Conservation (phyloP, 352 stramenopile genomes). For the Detonula confervacea region DNA sequence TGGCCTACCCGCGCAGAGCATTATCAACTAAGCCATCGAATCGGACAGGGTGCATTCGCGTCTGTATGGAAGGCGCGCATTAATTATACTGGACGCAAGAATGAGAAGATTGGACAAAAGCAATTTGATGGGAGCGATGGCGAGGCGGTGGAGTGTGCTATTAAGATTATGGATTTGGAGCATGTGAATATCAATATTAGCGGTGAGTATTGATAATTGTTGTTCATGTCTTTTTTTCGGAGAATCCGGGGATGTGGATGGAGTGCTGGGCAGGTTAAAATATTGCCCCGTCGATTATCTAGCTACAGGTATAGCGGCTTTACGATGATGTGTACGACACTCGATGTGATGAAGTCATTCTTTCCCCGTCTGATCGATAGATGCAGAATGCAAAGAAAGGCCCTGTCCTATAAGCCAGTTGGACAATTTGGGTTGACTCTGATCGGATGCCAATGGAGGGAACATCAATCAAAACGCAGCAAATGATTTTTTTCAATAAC, state of each 20-base stretch:
- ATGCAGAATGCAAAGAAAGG: too few species aligned
- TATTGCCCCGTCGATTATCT: too few species aligned
- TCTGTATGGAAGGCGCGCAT: constrained; percentile 94
- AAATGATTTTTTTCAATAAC: too few species aligned
- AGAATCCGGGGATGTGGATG: too few species aligned
- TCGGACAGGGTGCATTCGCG: constrained; percentile 95
- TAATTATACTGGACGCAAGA: constrained; percentile 57
- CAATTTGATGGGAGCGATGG: constrained; percentile 73
- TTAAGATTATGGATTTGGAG: constrained; percentile 99
- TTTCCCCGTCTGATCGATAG: too few species aligned
- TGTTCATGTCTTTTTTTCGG: too few species aligned
- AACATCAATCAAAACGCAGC: too few species aligned
- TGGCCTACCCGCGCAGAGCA: constrained; percentile 68
- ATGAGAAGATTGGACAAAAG: constrained; percentile 67
- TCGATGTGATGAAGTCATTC: too few species aligned
- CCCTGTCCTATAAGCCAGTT: constrained; percentile 3
- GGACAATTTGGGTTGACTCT: constrained; percentile 3
- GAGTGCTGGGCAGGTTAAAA: too few species aligned
- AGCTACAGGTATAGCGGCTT: too few species aligned
- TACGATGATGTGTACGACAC: too few species aligned
- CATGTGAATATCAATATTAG: constrained; percentile 94
- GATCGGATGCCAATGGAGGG: background rate
- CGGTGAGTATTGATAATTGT: constrained; percentile 43
- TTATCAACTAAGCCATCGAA: constrained; percentile 82
- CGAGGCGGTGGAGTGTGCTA: constrained; percentile 84